Evolutionary conservation across 768 basidiomycete genomes (phyloP).

Genomic region (Saitozyma podzolica): DNA sequence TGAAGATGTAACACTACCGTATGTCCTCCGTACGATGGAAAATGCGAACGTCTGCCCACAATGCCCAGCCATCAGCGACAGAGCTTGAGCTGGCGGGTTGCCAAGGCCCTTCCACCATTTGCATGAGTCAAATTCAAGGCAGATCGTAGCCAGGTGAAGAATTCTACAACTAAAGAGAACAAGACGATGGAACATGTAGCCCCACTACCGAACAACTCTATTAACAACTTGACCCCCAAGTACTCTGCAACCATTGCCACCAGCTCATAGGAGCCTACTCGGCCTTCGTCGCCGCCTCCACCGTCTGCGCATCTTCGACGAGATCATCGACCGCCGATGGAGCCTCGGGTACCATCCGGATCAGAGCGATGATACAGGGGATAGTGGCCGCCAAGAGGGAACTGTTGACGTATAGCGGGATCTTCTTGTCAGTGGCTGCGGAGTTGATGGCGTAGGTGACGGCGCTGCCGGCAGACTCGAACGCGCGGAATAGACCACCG

Average conservation of each 20-base stretch:
- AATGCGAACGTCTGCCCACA: no score
- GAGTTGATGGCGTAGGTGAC: slow-evolving; percentile 20
- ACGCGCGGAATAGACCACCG: slow-evolving; percentile 33
- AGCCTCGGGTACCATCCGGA: slow-evolving; percentile 20
- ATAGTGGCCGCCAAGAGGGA: slow-evolving; percentile 19
- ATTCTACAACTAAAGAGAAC: no score
- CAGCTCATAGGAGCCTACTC: not conserved
- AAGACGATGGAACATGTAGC: no score
- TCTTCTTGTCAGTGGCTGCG: slow-evolving; percentile 5
- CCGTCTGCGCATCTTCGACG: slow-evolving; percentile 7
- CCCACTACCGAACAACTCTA: no score
- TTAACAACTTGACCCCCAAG: no score
- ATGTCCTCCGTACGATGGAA: no score
- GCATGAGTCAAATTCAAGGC: no score
- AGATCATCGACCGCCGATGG: slow-evolving; percentile 18
- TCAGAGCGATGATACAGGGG: slow-evolving; percentile 17
- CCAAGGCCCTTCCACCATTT: no score
- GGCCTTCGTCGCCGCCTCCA: not conserved
- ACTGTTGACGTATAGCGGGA: slow-evolving; percentile 23
- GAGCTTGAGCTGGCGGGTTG: no score
- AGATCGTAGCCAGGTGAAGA: no score
- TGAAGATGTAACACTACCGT: no score
- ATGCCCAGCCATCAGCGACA: no score
- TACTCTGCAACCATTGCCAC: not conserved
- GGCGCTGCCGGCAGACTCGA: slow-evolving; percentile 32